These are phyloP conservation scores for grape (Vitis vinifera) DNA, from an alignment of 164 flowering plant genomes.

Conservation along the genomic window ASM3070453v1 NC_081810.1:5632001-5632500, in stretches of 20 bases:
- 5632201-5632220: conserved; percentile 18
- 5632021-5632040: not conserved
- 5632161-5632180: conserved; percentile 28
- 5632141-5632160: conserved; percentile 14
- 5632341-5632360: conserved; percentile 35
- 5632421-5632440: conserved; percentile 7
- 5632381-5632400: conserved; percentile 7
- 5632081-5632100: conserved; percentile 7
- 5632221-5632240: not conserved
- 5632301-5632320: not conserved
- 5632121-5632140: conserved; percentile 5
- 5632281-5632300: conserved; percentile 40
- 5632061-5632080: not conserved
- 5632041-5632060: not conserved
- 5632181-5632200: conserved; percentile 29
- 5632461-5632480: not conserved
- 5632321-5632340: conserved; percentile 12
- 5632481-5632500: conserved; percentile 8
- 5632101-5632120: conserved; percentile 1
- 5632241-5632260: conserved; percentile 9
- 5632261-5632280: conserved; percentile 15
- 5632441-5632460: conserved; percentile 2
- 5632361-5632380: conserved; percentile 34
- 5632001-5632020: not conserved
- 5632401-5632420: conserved; percentile 5